Base-by-base conservation (phyloP, 2,329 filamentous ascomycete species). In the Penicillium concentricum region DNA sequence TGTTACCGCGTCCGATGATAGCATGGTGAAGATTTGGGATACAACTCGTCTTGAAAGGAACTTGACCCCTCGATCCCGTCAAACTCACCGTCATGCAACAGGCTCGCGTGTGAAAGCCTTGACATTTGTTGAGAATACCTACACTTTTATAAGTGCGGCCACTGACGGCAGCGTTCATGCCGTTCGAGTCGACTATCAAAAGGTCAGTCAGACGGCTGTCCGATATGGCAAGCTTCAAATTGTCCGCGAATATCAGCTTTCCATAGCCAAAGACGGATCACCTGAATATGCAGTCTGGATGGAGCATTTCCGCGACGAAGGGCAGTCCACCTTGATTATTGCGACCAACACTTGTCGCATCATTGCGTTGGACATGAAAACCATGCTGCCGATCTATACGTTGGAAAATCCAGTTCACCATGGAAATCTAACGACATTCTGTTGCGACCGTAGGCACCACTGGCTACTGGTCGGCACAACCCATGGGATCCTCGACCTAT, bases 401-500 rank as follows among this genome's bases (percentile, higher is more conserved):
- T 79, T 99, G 16, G 85, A 90, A 44, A 97, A 96, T 56, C 92
- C 93, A 0, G 85, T 96, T 2, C 90, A 96, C 67, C 93, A 99
- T 69, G 94, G 94, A 13, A 90, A 88, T 0, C 91, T 92, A 1
- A 97, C 91, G 0, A 94, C 91, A 64, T 97, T 99, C 74, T 93
- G 90, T 67, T 82, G 96, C 32, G 92, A 97, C 68, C 84, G 86
- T 56, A 90, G 87, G 69, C 87, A 89, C 49, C 92, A 94, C 69
- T 99, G 94, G 94, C 80, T 99, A 3, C 83, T 96, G 2, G 78
- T 97, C 0, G 94, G 92, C 35, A 99, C 95, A 0, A 91, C 91
- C 0, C 92, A 97, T 70, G 94, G 95, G 35, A 88, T 97, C 28
- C 80, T 99, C 8, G 90, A 96, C 70, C 82, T 99, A 1, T 99